Conservation (phyloP, 345 rosid species). For the Moringa oleifera region DNA sequence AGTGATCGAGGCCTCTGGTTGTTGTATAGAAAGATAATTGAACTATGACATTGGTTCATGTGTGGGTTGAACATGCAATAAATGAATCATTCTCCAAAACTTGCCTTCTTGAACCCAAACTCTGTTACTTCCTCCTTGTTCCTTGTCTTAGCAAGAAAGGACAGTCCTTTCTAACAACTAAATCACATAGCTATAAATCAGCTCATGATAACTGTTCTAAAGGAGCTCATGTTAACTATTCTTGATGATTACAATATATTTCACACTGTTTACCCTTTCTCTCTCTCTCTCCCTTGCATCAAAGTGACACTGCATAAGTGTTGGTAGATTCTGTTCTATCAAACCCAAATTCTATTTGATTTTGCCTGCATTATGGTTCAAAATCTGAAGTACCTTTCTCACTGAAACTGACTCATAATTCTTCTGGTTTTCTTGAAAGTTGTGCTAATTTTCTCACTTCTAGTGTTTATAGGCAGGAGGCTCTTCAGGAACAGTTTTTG, state of each 20-base stretch:
- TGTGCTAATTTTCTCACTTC: slow-evolving; percentile 3
- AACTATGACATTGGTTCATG: not conserved
- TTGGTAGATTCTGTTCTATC: not conserved
- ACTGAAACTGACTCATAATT: not conserved
- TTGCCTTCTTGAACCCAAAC: not conserved
- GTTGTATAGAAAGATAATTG: too few relatives aligned
- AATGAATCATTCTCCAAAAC: not conserved
- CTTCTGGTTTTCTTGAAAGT: slow-evolving; percentile 6
- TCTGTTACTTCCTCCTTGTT: too few relatives aligned
- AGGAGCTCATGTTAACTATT: not conserved
- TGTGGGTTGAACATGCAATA: not conserved
- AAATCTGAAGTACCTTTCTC: not conserved
- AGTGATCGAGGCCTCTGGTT: not conserved
- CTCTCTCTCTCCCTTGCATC: not conserved
- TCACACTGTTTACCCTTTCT: not conserved
- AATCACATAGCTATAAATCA: not conserved
- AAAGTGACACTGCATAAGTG: not conserved
- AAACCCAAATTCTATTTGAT: not conserved
- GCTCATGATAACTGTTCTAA: not conserved
- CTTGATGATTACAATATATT: too few relatives aligned
- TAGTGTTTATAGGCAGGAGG: slow-evolving; percentile 69
- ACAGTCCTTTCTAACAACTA: too few relatives aligned
- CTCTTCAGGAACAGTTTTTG: slow-evolving; percentile 74
- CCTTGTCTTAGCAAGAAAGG: too few relatives aligned
- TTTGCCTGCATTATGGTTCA: not conserved